These are phyloP conservation scores for Multifurca ochricompacta DNA, from an alignment of 768 basidiomycete species.

Conservation along the genomic window DNA sequence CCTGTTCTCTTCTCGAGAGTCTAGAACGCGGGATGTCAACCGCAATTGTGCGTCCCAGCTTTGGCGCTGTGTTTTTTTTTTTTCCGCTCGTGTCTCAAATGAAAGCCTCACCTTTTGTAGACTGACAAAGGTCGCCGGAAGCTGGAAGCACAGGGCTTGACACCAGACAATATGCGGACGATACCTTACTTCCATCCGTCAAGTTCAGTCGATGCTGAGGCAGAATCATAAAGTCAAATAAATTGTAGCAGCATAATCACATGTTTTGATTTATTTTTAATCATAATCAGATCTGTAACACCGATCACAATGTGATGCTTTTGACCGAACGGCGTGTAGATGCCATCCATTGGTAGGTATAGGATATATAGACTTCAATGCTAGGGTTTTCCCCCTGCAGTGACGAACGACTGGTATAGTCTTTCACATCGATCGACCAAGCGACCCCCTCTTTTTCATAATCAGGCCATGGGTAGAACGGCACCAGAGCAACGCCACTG, in stretches of 20 bases:
- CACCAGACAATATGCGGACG: constrained; percentile 66
- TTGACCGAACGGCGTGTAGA: not conserved
- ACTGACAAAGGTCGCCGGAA: constrained; percentile 61
- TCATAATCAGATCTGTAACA: too few species aligned
- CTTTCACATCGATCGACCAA: constrained; percentile 50
- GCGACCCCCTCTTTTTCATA: constrained; percentile 39
- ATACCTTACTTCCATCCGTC: constrained; percentile 60
- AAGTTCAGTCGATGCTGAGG: constrained; percentile 24
- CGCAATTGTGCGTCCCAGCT: constrained; percentile 38
- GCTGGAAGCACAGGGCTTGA: constrained; percentile 48
- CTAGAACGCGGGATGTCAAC: constrained; percentile 68
- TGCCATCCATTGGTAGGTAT: not conserved
- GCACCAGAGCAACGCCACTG: constrained; percentile 41
- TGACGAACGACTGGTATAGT: constrained; percentile 36
- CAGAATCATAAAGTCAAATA: not conserved
- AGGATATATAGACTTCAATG: not conserved
- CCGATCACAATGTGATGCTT: too few species aligned
- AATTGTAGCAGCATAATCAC: not conserved
- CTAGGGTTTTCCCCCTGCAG: constrained; percentile 25
- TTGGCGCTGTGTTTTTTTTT: constrained; percentile 1
- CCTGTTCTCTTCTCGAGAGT: constrained; percentile 85
- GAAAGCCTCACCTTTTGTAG: constrained; percentile 34
- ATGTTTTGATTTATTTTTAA: not conserved
- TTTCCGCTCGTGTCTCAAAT: constrained; percentile 10
- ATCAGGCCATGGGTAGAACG: constrained; percentile 45